These are phyloP conservation scores for Russula ochroleuca DNA, from an alignment of 768 basidiomycete species.

Conservation along the genomic window DNA sequence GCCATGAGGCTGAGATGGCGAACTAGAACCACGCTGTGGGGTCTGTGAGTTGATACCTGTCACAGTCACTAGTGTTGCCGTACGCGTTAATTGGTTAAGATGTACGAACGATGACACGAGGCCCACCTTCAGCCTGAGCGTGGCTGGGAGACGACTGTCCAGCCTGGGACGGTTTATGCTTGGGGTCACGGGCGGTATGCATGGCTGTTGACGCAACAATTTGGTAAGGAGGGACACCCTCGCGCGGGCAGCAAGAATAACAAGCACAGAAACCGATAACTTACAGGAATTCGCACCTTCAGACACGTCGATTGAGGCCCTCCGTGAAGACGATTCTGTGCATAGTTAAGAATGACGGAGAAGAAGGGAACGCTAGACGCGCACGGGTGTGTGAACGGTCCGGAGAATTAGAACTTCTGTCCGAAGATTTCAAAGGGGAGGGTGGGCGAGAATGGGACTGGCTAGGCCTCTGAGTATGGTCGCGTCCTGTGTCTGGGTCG, in stretches of 20 bases:
- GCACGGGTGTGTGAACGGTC: conserved; percentile 26
- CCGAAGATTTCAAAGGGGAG: conserved; percentile 69
- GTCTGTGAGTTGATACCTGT: conserved; percentile 38
- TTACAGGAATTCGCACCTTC: conserved; percentile 19
- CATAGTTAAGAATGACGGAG: conserved; percentile 4
- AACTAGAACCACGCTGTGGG: conserved; percentile 26
- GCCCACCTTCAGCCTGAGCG: conserved; percentile 24
- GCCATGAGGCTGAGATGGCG: conserved; percentile 44
- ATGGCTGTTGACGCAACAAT: conserved; percentile 13
- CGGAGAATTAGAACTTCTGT: conserved; percentile 44
- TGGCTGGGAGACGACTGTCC: conserved; percentile 22
- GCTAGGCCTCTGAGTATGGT: conserved; percentile 33
- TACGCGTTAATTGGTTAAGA: conserved; percentile 21
- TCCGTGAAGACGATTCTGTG: conserved; percentile 21
- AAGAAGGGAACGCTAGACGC: conserved; percentile 3
- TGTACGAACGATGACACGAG: conserved; percentile 25
- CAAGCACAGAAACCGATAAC: conserved; percentile 8
- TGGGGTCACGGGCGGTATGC: conserved; percentile 22
- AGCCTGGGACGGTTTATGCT: conserved; percentile 22
- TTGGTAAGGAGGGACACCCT: conserved; percentile 8
- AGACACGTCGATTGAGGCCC: conserved; percentile 23
- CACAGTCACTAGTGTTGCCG: conserved; percentile 33
- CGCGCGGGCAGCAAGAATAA: not conserved
- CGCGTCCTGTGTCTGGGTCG: conserved; percentile 31
- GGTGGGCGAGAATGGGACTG: conserved; percentile 50